Evolutionary conservation across 371 early-diverging fungal genomes (phyloP).

Genomic region (Choanephora cucurbitarum): DNA sequence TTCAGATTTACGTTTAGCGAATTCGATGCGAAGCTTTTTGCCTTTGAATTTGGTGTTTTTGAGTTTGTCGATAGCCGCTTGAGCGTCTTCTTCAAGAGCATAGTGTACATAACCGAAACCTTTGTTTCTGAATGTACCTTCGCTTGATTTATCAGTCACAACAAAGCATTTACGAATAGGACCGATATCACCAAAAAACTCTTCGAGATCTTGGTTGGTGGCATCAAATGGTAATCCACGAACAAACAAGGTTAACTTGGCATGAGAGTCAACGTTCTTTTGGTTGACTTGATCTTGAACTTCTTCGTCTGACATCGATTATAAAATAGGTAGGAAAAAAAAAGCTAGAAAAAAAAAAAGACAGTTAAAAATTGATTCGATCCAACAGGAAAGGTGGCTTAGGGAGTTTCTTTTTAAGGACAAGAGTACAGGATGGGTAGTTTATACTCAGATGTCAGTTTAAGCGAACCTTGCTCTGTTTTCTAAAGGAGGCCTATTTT

Average conservation of each 20-base stretch:
- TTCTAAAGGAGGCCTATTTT: too few relatives aligned
- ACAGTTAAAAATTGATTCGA: too few relatives aligned
- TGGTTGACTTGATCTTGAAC: slow-evolving; percentile 13
- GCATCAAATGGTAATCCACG: slow-evolving; percentile 82
- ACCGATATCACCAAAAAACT: slow-evolving; percentile 87
- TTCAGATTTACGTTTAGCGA: slow-evolving; percentile 57
- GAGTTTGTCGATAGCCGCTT: slow-evolving; percentile 72
- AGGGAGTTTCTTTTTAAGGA: too few relatives aligned
- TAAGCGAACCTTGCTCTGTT: too few relatives aligned
- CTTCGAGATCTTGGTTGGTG: slow-evolving; percentile 79
- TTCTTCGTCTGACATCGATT: slow-evolving; percentile 22
- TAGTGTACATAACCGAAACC: slow-evolving; percentile 93
- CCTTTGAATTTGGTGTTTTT: slow-evolving; percentile 69
- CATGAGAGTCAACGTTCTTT: slow-evolving; percentile 10
- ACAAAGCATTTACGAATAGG: slow-evolving; percentile 91
- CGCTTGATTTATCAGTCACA: slow-evolving; percentile 52
- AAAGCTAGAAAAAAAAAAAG: slow-evolving; percentile 4
- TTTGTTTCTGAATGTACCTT: slow-evolving; percentile 58
- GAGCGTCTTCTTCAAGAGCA: slow-evolving; percentile 89
- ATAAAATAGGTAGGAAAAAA: not conserved
- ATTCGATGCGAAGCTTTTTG: slow-evolving; percentile 71
- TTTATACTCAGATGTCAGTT: too few relatives aligned
- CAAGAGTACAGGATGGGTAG: too few relatives aligned
- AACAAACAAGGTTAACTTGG: slow-evolving; percentile 83
- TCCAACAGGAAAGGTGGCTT: too few relatives aligned